Evolutionary conservation across 768 basidiomycete genomes (phyloP).

Genomic region (Russula emetica): DNA sequence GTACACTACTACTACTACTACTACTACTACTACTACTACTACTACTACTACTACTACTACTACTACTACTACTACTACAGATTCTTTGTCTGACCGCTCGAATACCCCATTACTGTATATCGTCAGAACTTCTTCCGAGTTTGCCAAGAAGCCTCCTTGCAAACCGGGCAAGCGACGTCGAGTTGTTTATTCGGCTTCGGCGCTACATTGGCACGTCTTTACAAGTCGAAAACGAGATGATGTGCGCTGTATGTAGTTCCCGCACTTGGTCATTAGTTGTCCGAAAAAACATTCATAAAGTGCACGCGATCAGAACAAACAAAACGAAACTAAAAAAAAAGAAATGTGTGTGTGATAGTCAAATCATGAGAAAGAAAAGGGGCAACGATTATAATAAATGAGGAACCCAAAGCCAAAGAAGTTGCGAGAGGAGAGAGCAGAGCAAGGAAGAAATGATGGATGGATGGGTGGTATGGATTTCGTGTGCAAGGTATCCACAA

Average conservation of each 20-base stretch:
- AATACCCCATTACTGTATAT: no score
- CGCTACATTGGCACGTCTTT: no score
- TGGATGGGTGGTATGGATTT: constrained; percentile 29
- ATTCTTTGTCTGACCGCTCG: no score
- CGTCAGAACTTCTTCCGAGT: no score
- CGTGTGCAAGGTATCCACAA: constrained; percentile 33
- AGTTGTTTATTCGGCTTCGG: no score
- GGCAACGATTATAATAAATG: constrained; percentile 3
- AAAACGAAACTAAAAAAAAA: not conserved
- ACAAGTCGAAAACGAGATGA: no score
- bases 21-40: no score
- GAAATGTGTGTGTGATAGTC: not conserved
- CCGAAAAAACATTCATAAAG: constrained; percentile 4
- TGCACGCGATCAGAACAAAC: constrained; percentile 5
- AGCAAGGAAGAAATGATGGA: not conserved
- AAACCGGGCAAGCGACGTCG: no score
- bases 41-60: no score
- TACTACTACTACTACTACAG: no score
- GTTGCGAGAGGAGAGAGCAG: not conserved
- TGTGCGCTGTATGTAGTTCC: not conserved
- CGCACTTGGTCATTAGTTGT: constrained; percentile 11
- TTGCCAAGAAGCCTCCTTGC: no score
- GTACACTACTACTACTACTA: no score
- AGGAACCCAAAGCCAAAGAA: not conserved
- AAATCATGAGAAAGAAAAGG: constrained; percentile 10